Percentiles rank a stretch among this genome's conserved stretches.
Conservation (phyloP, 2,329 filamentous ascomycete genomes). For the Cercospora sp. region DNA sequence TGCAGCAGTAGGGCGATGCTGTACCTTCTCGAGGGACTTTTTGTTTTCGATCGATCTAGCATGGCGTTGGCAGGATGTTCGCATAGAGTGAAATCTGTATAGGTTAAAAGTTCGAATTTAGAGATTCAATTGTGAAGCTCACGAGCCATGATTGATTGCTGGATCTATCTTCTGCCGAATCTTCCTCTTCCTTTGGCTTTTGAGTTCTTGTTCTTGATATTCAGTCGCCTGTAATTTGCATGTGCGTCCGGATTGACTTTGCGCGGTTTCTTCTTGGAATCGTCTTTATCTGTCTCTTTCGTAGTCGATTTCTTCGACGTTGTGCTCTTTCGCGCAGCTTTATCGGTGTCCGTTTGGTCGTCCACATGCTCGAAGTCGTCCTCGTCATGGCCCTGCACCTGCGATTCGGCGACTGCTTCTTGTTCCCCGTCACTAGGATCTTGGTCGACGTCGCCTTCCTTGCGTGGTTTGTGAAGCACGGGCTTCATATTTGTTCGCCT, state of each 20-base stretch:
- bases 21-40: too few species aligned
- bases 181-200: constrained; percentile 46
- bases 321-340: background rate
- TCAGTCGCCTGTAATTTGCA: constrained; percentile 51
- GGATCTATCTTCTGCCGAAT: constrained; percentile 33
- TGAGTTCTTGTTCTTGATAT: constrained; percentile 53
- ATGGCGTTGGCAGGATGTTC: constrained; percentile 14
- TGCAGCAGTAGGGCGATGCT: constrained; percentile 27
- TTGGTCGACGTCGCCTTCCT: constrained; percentile 22
- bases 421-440: constrained; percentile 15
- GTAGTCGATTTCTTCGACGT: constrained; percentile 1
- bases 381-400: constrained; percentile 11
- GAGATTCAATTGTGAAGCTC: background rate
- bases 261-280: constrained; percentile 42
- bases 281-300: constrained; percentile 9
- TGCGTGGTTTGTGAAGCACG: constrained; percentile 36
- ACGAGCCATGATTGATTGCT: background rate
- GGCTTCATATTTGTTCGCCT: constrained; percentile 59
- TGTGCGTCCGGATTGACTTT: constrained; percentile 51
- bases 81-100: background rate
- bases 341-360: background rate
- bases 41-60: constrained; percentile 12
- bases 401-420: constrained; percentile 29
- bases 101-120: background rate
- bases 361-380: constrained; percentile 12